These are phyloP conservation scores for Aspergillus carbonarius DNA, from an alignment of 2,329 filamentous ascomycete genomes.

Conservation along the genomic window DNA sequence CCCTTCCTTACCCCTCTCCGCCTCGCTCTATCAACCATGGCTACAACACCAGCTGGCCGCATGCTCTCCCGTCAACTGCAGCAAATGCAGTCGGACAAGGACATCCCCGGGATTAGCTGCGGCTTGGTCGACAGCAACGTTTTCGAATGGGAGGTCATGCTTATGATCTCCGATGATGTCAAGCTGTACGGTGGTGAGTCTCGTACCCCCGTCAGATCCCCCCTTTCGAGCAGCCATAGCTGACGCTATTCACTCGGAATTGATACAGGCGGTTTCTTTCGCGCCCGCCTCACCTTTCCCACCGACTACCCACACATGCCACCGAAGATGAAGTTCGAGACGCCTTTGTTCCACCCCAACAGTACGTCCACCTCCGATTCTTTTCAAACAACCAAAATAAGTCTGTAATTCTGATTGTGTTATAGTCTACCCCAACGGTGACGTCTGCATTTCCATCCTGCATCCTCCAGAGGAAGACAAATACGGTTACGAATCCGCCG, in stretches of 20 bases:
- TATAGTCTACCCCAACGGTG: constrained; percentile 76
- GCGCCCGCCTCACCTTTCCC: constrained; percentile 80
- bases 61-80: constrained; percentile 85
- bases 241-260: neutral
- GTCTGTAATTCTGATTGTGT: neutral
- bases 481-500: constrained; percentile 86
- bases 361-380: constrained; percentile 46
- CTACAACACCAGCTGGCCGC: constrained; percentile 49
- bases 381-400: neutral
- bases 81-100: constrained; percentile 87
- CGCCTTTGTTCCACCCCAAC: constrained; percentile 90
- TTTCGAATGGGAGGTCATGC: constrained; percentile 98
- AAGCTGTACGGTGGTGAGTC: constrained; percentile 83
- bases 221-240: too few species aligned
- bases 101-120: constrained; percentile 91
- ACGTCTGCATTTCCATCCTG: constrained; percentile 94
- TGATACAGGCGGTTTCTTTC: constrained; percentile 79
- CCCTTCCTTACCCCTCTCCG: neutral
- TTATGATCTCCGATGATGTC: constrained; percentile 95
- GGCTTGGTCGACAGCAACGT: constrained; percentile 83
- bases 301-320: constrained; percentile 82
- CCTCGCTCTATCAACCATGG: constrained; percentile 32
- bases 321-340: constrained; percentile 82
- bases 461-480: constrained; percentile 93
- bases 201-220: too few species aligned